Evolutionary conservation across 2,329 filamentous ascomycete genomes (phyloP), one percentile per base, ranked within the genome.

Genomic region (Rachicladosporium sp.): DNA sequence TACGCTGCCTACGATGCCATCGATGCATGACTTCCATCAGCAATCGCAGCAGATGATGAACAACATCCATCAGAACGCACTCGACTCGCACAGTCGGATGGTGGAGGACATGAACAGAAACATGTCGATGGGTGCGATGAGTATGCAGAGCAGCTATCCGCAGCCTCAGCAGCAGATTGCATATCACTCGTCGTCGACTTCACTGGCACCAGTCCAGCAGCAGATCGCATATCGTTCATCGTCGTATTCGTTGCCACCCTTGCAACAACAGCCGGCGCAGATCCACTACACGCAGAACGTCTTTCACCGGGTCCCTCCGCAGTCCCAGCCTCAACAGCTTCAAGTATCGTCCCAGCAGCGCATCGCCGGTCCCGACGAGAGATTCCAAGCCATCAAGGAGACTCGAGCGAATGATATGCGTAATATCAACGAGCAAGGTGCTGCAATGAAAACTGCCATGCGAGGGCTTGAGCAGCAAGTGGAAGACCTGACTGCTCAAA

Each of bases 1-100:
- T 4, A 32, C 29, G 33, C 12, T 35, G 8, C 12, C 15, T 10
- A 8, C 23, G 6, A 27, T 27, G 23, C 23, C 23, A 27, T 27
- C 23, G 23, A 35, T 36, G 35, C 39, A 37, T 9, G 6, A 10
- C 6, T 29, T 30, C 12, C 39, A 40, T 31, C 38, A 31, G 5
- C 21, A 36, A 19, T 4, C 37, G 19, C 39, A 41, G 4, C 31
- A 36, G 29, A 34, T 36, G 30, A 33, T 41, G 39, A 30, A 36
- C 9, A 15, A 15, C 12, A 13, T 33, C 6, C 12, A 31, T 29
- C 29, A 36, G 21, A 33, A 40, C n/a, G 38, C 38, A 6, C 6
- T 40, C n/a, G 33, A 27, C 23, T 27, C 38, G 5, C 15, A 15
- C 19, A 29, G 35, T 8, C 39, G 33, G 23, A 34, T 33, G 13